Evolutionary conservation across 1,284 basidiomycete species (phyloP).

Genomic region (Boletellus deceptivus): DNA sequence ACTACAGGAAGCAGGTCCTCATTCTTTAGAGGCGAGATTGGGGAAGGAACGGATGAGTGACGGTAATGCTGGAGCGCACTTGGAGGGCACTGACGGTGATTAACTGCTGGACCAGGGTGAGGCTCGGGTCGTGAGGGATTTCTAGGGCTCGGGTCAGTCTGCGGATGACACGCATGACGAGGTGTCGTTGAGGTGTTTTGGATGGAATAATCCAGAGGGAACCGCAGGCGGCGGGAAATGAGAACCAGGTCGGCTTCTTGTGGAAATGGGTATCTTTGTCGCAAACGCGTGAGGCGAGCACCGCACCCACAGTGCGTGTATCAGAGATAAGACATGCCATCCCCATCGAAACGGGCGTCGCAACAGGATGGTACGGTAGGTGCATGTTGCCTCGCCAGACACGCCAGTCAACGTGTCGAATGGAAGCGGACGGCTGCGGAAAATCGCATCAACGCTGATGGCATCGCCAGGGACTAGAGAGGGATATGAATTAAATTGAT

Average conservation of each 20-base stretch:
- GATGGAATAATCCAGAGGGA: conserved; percentile 6
- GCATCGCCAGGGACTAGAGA: neutral
- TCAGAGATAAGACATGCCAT: conserved; percentile 3
- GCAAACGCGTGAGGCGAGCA: neutral
- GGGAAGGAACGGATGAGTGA: conserved; percentile 6
- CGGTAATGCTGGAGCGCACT: conserved; percentile 10
- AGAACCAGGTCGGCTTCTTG: conserved; percentile 8
- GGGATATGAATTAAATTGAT: conserved; percentile 33
- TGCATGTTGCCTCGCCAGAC: neutral
- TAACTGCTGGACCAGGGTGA: conserved; percentile 52
- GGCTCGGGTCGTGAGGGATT: conserved; percentile 48
- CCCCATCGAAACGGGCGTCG: neutral
- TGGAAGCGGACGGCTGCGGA: conserved; percentile 7
- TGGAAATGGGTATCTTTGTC: conserved; percentile 10
- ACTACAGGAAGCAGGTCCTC: conserved; percentile 63
- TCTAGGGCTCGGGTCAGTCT: conserved; percentile 40
- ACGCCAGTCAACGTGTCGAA: neutral
- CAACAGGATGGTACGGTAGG: too few relatives aligned
- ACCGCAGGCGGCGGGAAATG: neutral
- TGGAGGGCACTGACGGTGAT: conserved; percentile 47
- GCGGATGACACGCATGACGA: conserved; percentile 23
- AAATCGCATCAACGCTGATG: conserved; percentile 5
- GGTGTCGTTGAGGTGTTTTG: conserved; percentile 2
- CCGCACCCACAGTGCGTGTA: neutral
- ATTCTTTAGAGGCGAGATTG: conserved; percentile 44